Conservation (phyloP, 1,284 basidiomycete species). For the Rhodotorula mucilaginosa region DNA sequence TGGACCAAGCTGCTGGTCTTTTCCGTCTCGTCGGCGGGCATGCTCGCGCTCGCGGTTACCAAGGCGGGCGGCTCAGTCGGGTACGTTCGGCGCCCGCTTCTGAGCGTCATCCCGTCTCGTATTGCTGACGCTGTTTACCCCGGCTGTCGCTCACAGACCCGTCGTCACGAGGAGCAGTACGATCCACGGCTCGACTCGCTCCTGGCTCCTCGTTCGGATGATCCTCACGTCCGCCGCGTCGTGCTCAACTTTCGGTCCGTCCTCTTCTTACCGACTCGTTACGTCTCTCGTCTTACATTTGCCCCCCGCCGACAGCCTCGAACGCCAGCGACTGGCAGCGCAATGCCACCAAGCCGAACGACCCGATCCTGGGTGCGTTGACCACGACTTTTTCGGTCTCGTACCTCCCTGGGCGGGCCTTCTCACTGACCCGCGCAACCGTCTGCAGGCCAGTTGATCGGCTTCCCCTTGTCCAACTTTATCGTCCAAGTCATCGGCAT, state of each 20-base stretch:
- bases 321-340: conserved; percentile 29
- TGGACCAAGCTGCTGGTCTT: conserved; percentile 45
- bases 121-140: neutral
- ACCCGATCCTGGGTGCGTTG: conserved; percentile 5
- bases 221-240: conserved; percentile 20
- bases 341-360: conserved; percentile 24
- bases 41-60: conserved; percentile 13
- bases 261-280: neutral
- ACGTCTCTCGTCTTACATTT: too few species aligned
- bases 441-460: conserved; percentile 37
- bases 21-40: conserved; percentile 39
- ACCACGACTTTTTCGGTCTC: neutral
- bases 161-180: conserved; percentile 1
- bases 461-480: conserved; percentile 23
- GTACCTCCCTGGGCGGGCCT: neutral
- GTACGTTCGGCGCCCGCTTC: neutral
- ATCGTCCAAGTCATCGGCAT: conserved; percentile 22
- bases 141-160: neutral
- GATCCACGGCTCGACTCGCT: conserved; percentile 4
- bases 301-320: neutral
- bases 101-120: too few species aligned
- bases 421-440: too few species aligned
- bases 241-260: conserved; percentile 17
- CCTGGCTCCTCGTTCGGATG: conserved; percentile 23
- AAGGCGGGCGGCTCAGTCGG: conserved; percentile 31